A percentile compares a stretch with the other conserved stretches of the same genome.
phyloP scores from a whole-genome alignment of 495 filamentous ascomycete species.

The Neurospora intermedia region DNA sequence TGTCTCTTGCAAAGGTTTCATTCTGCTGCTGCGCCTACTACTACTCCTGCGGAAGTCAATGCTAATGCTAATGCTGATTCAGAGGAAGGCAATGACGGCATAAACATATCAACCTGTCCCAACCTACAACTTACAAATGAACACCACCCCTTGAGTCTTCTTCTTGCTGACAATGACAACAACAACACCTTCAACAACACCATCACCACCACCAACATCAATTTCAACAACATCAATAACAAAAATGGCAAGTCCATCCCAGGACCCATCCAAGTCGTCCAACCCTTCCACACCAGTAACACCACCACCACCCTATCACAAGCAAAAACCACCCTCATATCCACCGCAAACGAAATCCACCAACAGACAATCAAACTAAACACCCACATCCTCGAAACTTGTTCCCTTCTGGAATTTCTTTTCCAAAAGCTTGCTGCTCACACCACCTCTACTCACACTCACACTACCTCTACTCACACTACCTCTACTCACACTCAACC shows the following conservation, averaged over 20 bases:
- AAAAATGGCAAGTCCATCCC: too few species aligned
- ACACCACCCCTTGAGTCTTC: not conserved
- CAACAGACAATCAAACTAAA: not conserved
- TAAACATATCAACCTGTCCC: not conserved
- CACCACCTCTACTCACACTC: too few species aligned
- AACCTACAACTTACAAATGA: not conserved
- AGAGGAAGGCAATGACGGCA: not conserved
- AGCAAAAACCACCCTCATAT: not conserved
- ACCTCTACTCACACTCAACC: too few species aligned
- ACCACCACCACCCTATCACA: not conserved
- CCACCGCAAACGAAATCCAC: not conserved
- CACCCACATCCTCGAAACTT: not conserved
- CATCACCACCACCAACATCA: too few species aligned
- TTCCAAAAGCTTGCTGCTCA: not conserved
- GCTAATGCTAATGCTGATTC: not conserved
- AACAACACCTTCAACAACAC: too few species aligned
- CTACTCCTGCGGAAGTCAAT: not conserved
- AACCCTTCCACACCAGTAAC: not conserved
- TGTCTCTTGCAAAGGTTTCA: not conserved
- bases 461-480: too few species aligned
- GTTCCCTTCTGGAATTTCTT: rapidly evolving
- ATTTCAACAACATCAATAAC: not conserved
- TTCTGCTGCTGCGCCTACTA: not conserved
- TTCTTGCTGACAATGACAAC: not conserved
- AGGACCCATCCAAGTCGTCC: not conserved